Evolutionary conservation across 2,329 filamentous ascomycete species (phyloP), one percentile per base, ranked within the genome.

Genomic region (Arthrobotrys sphaeroides): DNA sequence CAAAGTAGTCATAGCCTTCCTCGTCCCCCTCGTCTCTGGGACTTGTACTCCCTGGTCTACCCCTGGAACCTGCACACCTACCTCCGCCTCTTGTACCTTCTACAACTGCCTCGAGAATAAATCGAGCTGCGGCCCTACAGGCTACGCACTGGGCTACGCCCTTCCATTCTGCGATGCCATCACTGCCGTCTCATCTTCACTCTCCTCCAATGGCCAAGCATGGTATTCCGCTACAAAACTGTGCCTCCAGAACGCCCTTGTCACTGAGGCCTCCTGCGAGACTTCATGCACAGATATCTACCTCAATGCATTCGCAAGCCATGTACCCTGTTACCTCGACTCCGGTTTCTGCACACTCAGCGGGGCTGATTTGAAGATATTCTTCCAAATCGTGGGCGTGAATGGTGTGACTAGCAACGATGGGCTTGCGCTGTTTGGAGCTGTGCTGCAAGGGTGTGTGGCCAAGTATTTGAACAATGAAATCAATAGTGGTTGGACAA

Each of bases 151-250:
- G 5, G 55, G 62, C 36, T 74, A 31, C n/a, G 70, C 62, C 13
- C 70, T 68, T 12, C 70, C 62, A 3, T 69, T 75, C 43, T 69
- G 64, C 20, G 40, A 75, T 12, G 64, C 57, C 24, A 65, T 75
- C 31, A 60, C 57, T 0, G 49, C 72, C 9, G 40, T 67, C 10
- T 61, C 62, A 7, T 51, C 55, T 12, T 22, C 57, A 1, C 31
- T 69, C 20, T 75, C 57, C 13, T 3, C 47, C 10, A 64, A 75
- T 13, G 64, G 72, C 6, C 72, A 69, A 51, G 40, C 55, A 45
- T 69, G 72, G 64, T 75, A 53, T 22, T 51, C 51, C 5, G 45
- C 36, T 12, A 74, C 70, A 9, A 74, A 68, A 33, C 28, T 43
- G 16, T 74, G 70, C 28, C 70, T 74, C n/a, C 62, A 68, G 43